Evolutionary conservation across 2,329 filamentous ascomycete genomes (phyloP).

Genomic region (Neoscytalidium dimidiatum): DNA sequence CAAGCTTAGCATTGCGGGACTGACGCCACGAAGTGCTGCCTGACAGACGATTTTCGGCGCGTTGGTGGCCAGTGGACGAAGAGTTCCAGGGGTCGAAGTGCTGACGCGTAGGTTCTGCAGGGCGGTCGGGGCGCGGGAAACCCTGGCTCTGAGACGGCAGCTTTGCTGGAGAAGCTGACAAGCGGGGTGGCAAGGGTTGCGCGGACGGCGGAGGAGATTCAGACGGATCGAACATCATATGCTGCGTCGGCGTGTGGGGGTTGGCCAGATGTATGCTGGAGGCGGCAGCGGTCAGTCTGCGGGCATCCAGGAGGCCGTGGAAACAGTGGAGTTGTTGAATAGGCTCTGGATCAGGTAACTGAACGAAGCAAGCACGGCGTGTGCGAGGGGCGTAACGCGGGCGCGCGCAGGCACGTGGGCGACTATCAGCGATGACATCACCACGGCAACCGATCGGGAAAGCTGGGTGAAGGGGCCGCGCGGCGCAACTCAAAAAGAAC

Average conservation of each 20-base stretch:
- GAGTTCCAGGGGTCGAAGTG: slow-evolving; percentile 72
- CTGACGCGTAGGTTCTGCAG: slow-evolving; percentile 27
- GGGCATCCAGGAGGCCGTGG: background rate
- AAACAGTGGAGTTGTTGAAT: background rate
- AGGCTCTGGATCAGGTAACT: no score
- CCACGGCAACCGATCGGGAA: background rate
- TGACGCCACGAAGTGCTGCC: slow-evolving; percentile 70
- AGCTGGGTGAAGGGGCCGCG: slow-evolving; percentile 5
- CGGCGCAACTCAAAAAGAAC: slow-evolving; percentile 4
- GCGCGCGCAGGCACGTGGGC: background rate
- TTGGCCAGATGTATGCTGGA: background rate
- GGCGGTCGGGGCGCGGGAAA: slow-evolving; percentile 3
- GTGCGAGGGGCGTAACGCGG: background rate
- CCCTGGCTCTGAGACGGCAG: background rate
- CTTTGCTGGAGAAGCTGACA: background rate
- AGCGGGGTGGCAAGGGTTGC: slow-evolving; percentile 15
- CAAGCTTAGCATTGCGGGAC: slow-evolving; percentile 68
- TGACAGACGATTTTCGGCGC: slow-evolving; percentile 66
- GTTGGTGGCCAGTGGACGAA: slow-evolving; percentile 76
- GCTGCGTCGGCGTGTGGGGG: slow-evolving; percentile 1
- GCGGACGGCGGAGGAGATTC: slow-evolving; percentile 16
- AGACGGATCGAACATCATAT: background rate
- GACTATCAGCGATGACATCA: slow-evolving; percentile 11
- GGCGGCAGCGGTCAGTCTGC: background rate
- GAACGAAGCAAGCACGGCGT: background rate